Base-by-base conservation (phyloP, 1,284 basidiomycete genomes). In the Microbotryomycetes sp. region DNA sequence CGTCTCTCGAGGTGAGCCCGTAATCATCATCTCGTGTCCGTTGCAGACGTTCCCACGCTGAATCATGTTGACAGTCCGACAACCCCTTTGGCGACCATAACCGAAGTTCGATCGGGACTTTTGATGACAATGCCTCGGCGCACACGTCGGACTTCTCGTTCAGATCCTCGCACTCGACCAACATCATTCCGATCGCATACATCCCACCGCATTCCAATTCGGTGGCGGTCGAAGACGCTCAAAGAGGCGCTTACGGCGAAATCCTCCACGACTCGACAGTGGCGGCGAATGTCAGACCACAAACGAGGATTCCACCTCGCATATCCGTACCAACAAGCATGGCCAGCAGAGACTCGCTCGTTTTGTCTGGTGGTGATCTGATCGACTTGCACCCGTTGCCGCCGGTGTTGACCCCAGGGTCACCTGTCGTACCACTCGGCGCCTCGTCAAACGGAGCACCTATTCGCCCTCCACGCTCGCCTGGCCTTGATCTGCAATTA, bases 111-210 rank as follows among this genome's bases (percentile, higher is more conserved):
- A 62, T 65, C 46, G 64, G 61, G 31, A 59, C 51, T 28, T 65
- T 67, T 56, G 49, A 61, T 53, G 65, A 67, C 32, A 47, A 25
- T 22, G 57, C 36, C 26, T 68, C 66, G 45, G 52, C 64, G 0
- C 66, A 63, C 55, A 60, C 60, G 23, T 69, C 67, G 9, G 65
- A 69, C 31, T 68, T 62, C 56, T 68, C 70, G 2, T 72, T 71
- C 63, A 67, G 71, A 56, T 72, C 71, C 19, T 72, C 71, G 1
- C 70, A 67, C 50, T 70, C 69, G 16, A 72, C 71, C 42, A 71
- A 70, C 60, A 69, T 72, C 46, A 73, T 73, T 49, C 71, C 72
- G 7, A 73, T 72, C 59, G 72, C 72, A 50, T 73, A 73, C 62
- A 71, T 72, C 30, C 72, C 72, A 12, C 70, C 72, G 2, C 72